Evolutionary conservation across 805 yeast species (phyloP).

Genomic region (Brettanomyces bruxellensis): DNA sequence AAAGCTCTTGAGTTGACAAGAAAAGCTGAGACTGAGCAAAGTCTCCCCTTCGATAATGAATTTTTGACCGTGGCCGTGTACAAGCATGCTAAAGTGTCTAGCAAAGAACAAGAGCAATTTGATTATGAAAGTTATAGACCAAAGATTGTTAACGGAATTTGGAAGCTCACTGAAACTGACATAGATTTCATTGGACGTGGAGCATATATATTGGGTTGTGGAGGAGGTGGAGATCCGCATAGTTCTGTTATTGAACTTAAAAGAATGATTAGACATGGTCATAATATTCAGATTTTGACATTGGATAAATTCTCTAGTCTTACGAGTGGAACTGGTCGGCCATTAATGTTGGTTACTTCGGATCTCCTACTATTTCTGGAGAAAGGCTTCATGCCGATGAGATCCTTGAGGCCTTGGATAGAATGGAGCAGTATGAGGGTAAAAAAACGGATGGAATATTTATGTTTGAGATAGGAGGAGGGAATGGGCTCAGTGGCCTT

Average conservation of each 20-base stretch:
- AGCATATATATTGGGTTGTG: slow-evolving; percentile 38
- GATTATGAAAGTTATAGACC: slow-evolving; percentile 14
- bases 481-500: slow-evolving; percentile 29
- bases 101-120: slow-evolving; percentile 4
- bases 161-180: slow-evolving; percentile 33
- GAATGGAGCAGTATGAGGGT: slow-evolving; percentile 20
- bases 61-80: background rate
- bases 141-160: slow-evolving; percentile 16
- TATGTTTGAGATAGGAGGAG: slow-evolving; percentile 34
- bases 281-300: slow-evolving; percentile 25
- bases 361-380: slow-evolving; percentile 35
- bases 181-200: slow-evolving; percentile 35
- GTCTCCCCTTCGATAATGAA: background rate
- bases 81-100: slow-evolving; percentile 4
- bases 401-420: slow-evolving; percentile 22
- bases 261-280: slow-evolving; percentile 27
- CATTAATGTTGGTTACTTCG: slow-evolving; percentile 30
- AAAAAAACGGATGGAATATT: slow-evolving; percentile 24
- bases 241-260: slow-evolving; percentile 26
- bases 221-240: slow-evolving; percentile 41
- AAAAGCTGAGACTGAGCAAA: background rate
- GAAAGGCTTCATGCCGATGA: slow-evolving; percentile 34
- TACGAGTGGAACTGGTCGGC: slow-evolving; percentile 22
- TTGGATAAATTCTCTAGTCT: slow-evolving; percentile 17
- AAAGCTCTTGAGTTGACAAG: too few species aligned